Conservation (phyloP, 2,329 filamentous ascomycete genomes). For the Diatrype stigma region DNA sequence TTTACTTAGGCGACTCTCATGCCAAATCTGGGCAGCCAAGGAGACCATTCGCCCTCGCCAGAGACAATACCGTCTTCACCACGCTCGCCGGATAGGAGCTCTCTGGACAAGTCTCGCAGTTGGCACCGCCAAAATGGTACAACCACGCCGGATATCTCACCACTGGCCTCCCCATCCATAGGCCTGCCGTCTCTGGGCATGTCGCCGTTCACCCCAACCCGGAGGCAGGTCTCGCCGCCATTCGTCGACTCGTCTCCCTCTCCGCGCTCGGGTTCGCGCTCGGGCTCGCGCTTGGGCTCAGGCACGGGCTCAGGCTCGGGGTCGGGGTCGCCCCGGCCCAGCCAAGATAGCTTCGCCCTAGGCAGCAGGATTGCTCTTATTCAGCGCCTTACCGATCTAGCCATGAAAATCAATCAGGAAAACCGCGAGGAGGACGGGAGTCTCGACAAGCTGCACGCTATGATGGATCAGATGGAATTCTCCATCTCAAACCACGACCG, state of each 20-base stretch:
- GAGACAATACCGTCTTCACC: too few relatives aligned
- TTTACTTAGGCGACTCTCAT: background rate
- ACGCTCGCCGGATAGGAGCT: conserved; percentile 4
- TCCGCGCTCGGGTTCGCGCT: conserved; percentile 14
- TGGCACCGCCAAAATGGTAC: conserved; percentile 13
- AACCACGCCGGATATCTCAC: conserved; percentile 16
- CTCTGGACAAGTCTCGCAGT: conserved; percentile 6
- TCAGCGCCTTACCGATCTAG: conserved; percentile 30
- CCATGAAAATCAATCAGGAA: conserved; percentile 17
- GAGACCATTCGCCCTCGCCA: conserved; percentile 9
- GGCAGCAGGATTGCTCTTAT: conserved; percentile 44
- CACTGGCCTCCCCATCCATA: conserved; percentile 22
- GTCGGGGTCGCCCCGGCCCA: background rate
- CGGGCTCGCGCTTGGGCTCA: too few relatives aligned
- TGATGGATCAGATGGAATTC: conserved; percentile 40
- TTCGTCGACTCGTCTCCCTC: conserved; percentile 16
- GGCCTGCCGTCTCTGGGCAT: conserved; percentile 21
- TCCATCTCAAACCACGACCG: conserved; percentile 11
- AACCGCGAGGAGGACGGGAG: conserved; percentile 22
- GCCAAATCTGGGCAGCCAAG: conserved; percentile 5
- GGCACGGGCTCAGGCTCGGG: too few relatives aligned
- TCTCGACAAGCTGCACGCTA: conserved; percentile 34
- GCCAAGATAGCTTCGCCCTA: conserved; percentile 24
- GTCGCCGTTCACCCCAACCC: conserved; percentile 24
- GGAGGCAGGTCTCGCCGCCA: conserved; percentile 18